Conservation (phyloP, 768 basidiomycete genomes). For the Pleurotus citrinopileatus region DNA sequence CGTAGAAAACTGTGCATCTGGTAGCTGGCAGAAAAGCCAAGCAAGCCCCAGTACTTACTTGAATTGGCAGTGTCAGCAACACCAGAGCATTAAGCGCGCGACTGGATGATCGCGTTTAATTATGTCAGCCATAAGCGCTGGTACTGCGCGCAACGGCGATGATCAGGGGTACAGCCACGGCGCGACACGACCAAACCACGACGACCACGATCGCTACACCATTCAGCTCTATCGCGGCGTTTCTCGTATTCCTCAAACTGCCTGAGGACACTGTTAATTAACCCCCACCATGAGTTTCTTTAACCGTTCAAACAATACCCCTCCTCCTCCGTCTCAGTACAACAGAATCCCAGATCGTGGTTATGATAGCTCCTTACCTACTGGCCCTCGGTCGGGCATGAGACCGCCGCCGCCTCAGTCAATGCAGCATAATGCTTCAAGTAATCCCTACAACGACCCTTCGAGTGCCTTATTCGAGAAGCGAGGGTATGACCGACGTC, state of each 20-base stretch:
- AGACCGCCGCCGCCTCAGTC: conserved; percentile 24
- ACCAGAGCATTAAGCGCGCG: background rate
- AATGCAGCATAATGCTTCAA: conserved; percentile 36
- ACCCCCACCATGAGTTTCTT: conserved; percentile 46
- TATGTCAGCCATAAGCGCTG: background rate
- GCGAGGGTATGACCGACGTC: conserved; percentile 39
- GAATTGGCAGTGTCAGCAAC: background rate
- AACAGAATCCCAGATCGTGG: conserved; percentile 34
- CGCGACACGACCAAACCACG: conserved; percentile 11
- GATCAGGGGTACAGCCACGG: conserved; percentile 1
- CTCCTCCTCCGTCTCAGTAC: conserved; percentile 39
- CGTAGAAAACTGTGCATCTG: conserved; percentile 3
- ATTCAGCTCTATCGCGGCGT: background rate
- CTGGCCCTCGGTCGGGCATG: conserved; percentile 31
- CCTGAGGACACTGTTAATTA: background rate
- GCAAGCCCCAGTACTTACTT: too few species aligned
- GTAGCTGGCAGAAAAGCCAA: background rate
- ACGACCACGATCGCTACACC: background rate
- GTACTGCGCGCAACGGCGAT: background rate
- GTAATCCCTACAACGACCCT: conserved; percentile 50
- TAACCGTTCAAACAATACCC: conserved; percentile 33
- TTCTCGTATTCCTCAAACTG: too few species aligned
- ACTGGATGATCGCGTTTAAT: background rate
- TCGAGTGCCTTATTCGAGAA: conserved; percentile 49
- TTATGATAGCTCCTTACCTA: conserved; percentile 24